phyloP scores from a whole-genome alignment of 768 basidiomycete genomes.

The Auricularia sp. region DNA sequence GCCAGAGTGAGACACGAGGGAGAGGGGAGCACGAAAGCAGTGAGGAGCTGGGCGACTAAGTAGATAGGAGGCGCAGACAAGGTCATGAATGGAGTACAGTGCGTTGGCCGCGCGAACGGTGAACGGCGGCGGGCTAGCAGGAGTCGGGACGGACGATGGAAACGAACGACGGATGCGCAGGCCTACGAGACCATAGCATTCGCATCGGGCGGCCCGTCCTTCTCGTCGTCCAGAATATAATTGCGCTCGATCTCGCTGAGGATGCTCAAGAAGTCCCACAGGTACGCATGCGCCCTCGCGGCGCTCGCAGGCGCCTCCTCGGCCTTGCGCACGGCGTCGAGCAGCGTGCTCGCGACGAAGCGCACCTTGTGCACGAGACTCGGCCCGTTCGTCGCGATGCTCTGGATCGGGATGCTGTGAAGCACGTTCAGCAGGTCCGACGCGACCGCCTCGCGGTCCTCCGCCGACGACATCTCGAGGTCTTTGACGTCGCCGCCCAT shows the following conservation, averaged over 20 bases:
- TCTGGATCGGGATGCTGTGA: slow-evolving; percentile 89
- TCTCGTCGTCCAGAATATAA: slow-evolving; percentile 38
- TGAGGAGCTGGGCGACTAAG: too few species aligned
- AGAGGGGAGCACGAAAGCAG: too few species aligned
- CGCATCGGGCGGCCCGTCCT: slow-evolving; percentile 1
- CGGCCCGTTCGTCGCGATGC: slow-evolving; percentile 81
- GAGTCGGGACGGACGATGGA: too few species aligned
- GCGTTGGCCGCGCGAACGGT: too few species aligned
- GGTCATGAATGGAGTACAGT: too few species aligned
- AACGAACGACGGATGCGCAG: too few species aligned
- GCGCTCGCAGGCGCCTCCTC: slow-evolving; percentile 73
- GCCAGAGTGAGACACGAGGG: too few species aligned
- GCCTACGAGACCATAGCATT: not conserved
- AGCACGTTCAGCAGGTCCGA: slow-evolving; percentile 80
- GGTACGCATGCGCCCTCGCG: slow-evolving; percentile 76
- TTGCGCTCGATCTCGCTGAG: slow-evolving; percentile 86
- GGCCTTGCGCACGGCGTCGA: slow-evolving; percentile 75
- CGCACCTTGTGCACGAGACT: slow-evolving; percentile 87
- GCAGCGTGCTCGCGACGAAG: slow-evolving; percentile 82
- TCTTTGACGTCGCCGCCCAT: slow-evolving; percentile 45
- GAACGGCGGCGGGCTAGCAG: too few species aligned
- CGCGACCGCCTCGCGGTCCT: slow-evolving; percentile 75
- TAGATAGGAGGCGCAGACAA: too few species aligned
- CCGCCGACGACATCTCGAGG: slow-evolving; percentile 26
- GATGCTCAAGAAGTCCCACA: slow-evolving; percentile 90